phyloP scores from a whole-genome alignment of 1,139 yeast genomes.

The Candida tropicalis region DNA sequence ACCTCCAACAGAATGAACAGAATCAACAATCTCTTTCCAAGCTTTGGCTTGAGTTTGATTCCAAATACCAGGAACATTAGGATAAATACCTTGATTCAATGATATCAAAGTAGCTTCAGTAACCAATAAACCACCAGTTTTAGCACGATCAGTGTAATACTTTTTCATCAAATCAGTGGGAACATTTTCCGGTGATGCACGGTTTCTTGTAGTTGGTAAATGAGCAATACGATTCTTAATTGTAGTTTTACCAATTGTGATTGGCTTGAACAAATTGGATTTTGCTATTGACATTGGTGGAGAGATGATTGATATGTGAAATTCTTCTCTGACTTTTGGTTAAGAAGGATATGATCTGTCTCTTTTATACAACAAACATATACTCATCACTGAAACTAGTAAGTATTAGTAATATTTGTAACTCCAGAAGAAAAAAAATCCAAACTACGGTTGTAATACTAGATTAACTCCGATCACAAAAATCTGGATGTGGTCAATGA shows the following conservation, averaged over 20 bases:
- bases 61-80: conserved; percentile 57
- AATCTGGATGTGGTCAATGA: no score
- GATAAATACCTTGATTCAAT: conserved; percentile 35
- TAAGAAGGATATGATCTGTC: no score
- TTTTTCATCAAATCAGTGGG: conserved; percentile 50
- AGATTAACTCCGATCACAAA: no score
- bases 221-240: conserved; percentile 45
- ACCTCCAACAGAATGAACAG: conserved; percentile 13
- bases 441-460: no score
- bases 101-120: conserved; percentile 36
- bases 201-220: conserved; percentile 57
- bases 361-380: no score
- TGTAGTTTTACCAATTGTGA: conserved; percentile 43
- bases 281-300: conserved; percentile 12
- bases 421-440: no score
- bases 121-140: conserved; percentile 48
- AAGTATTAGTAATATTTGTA: no score
- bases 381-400: no score
- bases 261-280: conserved; percentile 48
- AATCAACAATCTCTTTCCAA: conserved; percentile 54
- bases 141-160: conserved; percentile 56
- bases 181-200: conserved; percentile 40
- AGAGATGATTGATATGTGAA: not conserved
- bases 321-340: no score
- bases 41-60: conserved; percentile 43